These are phyloP conservation scores for Alternaria sp. DNA, from an alignment of 2,329 filamentous ascomycete genomes.

Conservation along the genomic window DNA sequence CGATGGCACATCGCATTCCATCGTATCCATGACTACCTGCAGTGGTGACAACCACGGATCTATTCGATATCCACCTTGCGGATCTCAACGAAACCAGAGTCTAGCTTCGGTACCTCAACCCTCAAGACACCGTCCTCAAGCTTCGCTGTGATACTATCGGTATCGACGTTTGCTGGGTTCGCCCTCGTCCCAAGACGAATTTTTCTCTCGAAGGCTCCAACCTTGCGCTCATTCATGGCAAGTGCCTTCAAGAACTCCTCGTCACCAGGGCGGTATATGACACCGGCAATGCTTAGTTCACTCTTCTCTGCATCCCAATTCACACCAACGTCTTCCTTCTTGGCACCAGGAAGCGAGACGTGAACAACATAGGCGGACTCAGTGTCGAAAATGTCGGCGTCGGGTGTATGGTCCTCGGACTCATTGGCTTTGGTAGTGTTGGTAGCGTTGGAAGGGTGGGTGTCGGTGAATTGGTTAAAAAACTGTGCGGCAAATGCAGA, in stretches of 20 bases:
- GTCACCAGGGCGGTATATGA: constrained; percentile 74
- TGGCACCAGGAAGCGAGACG: constrained; percentile 76
- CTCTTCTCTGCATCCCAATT: constrained; percentile 76
- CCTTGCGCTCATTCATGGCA: constrained; percentile 70
- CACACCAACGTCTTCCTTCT: constrained; percentile 79
- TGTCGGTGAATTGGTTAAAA: constrained; percentile 42
- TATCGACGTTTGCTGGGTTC: constrained; percentile 70
- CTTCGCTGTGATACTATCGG: constrained; percentile 73
- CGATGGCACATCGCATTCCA: not conserved
- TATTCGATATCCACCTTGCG: constrained; percentile 62
- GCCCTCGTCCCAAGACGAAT: constrained; percentile 66
- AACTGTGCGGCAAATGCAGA: constrained; percentile 46
- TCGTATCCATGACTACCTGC: not conserved
- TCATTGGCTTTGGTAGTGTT: constrained; percentile 22
- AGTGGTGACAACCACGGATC: not conserved
- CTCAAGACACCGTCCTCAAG: constrained; percentile 80
- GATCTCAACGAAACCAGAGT: constrained; percentile 66
- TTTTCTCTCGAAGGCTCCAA: constrained; percentile 77
- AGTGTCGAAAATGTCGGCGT: constrained; percentile 79
- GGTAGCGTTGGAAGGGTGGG: constrained; percentile 22
- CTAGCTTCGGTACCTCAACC: constrained; percentile 77
- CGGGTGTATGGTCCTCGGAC: constrained; percentile 63
- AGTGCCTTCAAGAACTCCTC: constrained; percentile 73
- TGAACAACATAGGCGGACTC: constrained; percentile 70
- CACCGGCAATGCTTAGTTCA: constrained; percentile 72